Evolutionary conservation across 2,329 filamentous ascomycete species (phyloP).

Genomic region (Metarhizium humberi): DNA sequence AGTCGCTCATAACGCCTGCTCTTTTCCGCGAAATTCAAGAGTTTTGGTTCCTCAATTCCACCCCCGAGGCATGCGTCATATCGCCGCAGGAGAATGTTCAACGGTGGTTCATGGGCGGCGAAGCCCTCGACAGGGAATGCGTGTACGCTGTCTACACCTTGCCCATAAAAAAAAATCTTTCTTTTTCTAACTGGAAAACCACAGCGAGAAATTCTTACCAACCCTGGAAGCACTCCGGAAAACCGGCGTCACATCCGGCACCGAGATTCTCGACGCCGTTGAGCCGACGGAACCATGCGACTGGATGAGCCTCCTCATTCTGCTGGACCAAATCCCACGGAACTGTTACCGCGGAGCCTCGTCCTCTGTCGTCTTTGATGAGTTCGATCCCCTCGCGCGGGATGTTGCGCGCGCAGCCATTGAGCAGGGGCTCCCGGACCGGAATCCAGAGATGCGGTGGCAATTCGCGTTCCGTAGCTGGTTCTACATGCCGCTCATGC

Average conservation of each 20-base stretch:
- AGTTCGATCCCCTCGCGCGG: constrained; percentile 47
- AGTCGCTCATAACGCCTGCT: constrained; percentile 15
- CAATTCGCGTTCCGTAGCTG: constrained; percentile 35
- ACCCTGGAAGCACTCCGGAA: constrained; percentile 23
- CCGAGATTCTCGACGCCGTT: constrained; percentile 19
- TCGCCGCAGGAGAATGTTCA: constrained; percentile 15
- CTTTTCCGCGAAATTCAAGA: constrained; percentile 20
- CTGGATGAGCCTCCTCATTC: constrained; percentile 41
- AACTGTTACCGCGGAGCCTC: constrained; percentile 48
- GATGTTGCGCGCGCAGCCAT: constrained; percentile 30
- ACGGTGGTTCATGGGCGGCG: constrained; percentile 26
- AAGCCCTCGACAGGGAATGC: constrained; percentile 26
- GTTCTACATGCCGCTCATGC: constrained; percentile 52
- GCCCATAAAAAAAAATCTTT: not conserved
- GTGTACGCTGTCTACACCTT: constrained; percentile 16
- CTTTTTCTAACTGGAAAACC: not conserved
- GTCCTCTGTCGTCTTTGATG: constrained; percentile 33
- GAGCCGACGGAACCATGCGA: constrained; percentile 19
- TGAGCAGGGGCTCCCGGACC: constrained; percentile 19
- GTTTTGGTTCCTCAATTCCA: constrained; percentile 29
- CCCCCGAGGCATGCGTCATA: constrained; percentile 18
- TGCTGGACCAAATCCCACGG: constrained; percentile 55
- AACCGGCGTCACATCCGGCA: constrained; percentile 15
- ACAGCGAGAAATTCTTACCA: constrained; percentile 21
- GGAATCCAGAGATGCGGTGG: constrained; percentile 20